Conservation (phyloP, 192 early-diverging fungal species). For the Entrophospora sp. region DNA sequence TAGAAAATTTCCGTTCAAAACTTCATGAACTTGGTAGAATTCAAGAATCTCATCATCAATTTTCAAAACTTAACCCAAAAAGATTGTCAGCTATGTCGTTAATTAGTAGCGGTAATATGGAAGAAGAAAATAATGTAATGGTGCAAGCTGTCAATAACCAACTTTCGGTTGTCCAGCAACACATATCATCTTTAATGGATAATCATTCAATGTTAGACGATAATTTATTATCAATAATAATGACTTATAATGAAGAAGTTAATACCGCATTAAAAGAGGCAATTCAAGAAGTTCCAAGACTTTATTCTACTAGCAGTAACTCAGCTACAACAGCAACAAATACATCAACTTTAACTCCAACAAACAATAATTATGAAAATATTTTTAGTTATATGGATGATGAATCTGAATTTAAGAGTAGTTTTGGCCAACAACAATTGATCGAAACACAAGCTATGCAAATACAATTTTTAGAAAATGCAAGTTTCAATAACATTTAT, state of each 20-base stretch:
- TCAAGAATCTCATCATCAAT: not conserved
- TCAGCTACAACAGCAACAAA: not conserved
- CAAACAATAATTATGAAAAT: not conserved
- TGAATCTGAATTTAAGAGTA: no score
- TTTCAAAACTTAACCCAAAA: no score
- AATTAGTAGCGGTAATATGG: not conserved
- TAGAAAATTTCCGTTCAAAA: not conserved
- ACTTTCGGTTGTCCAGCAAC: not conserved
- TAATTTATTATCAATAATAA: not conserved
- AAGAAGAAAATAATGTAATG: not conserved
- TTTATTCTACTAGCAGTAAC: not conserved
- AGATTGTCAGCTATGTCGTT: no score
- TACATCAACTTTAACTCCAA: not conserved
- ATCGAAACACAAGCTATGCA: slow-evolving; percentile 1
- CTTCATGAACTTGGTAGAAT: slow-evolving; percentile 4
- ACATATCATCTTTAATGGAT: not conserved
- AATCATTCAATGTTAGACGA: not conserved
- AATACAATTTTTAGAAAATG: not conserved
- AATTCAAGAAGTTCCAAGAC: not conserved
- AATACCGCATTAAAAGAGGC: slow-evolving; percentile 8
- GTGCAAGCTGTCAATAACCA: slow-evolving; percentile 1
- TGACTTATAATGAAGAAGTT: slow-evolving; percentile 16
- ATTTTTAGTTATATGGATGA: not conserved
- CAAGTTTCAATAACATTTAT: slow-evolving; percentile 3
- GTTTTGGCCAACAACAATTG: no score